Base-by-base conservation (phyloP, 208 protist genomes). In the Acanthamoeba rhysodes region DNA sequence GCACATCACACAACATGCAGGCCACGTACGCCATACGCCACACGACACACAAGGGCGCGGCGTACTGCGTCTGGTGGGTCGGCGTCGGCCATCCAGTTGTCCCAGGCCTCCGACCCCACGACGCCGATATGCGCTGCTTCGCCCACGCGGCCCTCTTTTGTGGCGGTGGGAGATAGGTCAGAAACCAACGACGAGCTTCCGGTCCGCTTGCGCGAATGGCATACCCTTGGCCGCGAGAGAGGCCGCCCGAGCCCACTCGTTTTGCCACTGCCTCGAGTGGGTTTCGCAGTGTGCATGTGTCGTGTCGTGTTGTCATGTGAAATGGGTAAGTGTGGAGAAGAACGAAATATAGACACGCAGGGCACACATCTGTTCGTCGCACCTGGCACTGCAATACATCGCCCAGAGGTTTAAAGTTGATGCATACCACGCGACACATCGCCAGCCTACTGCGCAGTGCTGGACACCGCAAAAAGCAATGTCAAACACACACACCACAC, bases 201-300 rank as follows among this genome's bases (percentile, higher is more conserved):
- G 1, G 53, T 6, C 53, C 53, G 12, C 53, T 59, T 5, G 66
- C 66, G 29, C 29, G 66, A 34, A 29, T 37, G n/a, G 18, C 29
- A 14, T 41, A 78, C 70, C 70, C 32, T 45, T 32, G 16, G 70
- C 70, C 32, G 29, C 64, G 8, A 78, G 70, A 78, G 78, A 85
- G n/a, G 78, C 78, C 16, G 48, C 78, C 48, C 78, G 34, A 10
- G 78, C 48, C 78, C 78, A 85, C n/a, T 85, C 78, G 78, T 85
- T 85, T 10, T 85, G 78, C 78, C 78, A 85, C 78, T 85, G 48
- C 29, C 14, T 8, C 16, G 29, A 48, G 45, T 48, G 45, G 45
- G 45, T 10, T 5, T 72, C 24, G 29, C n/a, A 24, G 4, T 34
- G 64, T 70, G 50, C 50, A 18, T 57, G 53, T 59, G 4, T 72